Evolutionary conservation across 1,284 basidiomycete species (phyloP), one percentile per base, ranked within the genome.

Genomic region (Neonothopanus nambi): DNA sequence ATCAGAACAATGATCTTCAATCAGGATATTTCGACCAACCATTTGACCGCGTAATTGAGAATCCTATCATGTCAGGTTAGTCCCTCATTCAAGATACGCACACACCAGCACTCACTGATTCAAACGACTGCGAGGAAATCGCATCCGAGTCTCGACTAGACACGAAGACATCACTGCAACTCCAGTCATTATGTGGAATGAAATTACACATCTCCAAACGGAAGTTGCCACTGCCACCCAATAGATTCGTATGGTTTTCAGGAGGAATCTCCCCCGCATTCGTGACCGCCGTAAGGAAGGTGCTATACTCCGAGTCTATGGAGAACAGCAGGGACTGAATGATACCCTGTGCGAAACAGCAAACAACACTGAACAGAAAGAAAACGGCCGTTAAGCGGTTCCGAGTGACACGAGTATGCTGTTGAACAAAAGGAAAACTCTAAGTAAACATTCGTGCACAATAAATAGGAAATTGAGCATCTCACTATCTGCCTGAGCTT

Each of bases 251-350:
- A 21, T 80, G 67, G 43, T 76, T 72, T 3, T 59, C 51, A 1
- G 61, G 24, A 1, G 76, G 72, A 38, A 80, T 70, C 1, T 68
- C 51, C 5, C 73, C 77, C 0, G 66, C 63, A 3, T 64, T 49
- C 18, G 77, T 66, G 54, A 84, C 73, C 7, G 59, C 62, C 18
- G 65, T 63, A 12, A 78, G 64, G 30, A 81, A 59, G 5, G 61
- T 52, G 50, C 65, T 63, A 56, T 77, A 77, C 36, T 73, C 63
- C 15, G 70, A 61, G 61, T 84, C 80, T 55, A 77, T 58, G 28
- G 70, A 70, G 61, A 73, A 77, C 6, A 81, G 67, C 30, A 81
- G 68, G 1, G 78, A 74, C 59, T 82, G 80, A 15, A 81, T 69
- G 49, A 79, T 65, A 59, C 73, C 75, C 51, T 77, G 75, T 6